phyloP scores from a whole-genome alignment of 2,329 filamentous ascomycete genomes.

The Diaporthe eres region DNA sequence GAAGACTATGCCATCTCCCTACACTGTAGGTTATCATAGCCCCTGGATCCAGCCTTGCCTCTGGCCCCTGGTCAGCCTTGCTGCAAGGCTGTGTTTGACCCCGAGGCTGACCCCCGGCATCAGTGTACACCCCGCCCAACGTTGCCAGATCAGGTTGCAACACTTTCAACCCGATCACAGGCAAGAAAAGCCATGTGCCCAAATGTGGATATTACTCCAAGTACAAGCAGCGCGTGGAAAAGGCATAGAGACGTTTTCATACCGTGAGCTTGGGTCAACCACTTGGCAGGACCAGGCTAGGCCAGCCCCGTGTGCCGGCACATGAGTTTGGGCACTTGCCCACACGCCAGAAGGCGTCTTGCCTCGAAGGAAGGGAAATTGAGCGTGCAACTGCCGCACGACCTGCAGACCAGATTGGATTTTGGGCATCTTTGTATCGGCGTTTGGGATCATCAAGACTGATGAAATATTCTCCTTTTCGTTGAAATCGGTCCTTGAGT shows the following conservation, averaged over 20 bases:
- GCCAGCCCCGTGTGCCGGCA: neutral
- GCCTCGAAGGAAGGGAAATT: neutral
- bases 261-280: neutral
- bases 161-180: conserved; percentile 84
- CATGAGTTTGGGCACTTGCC: conserved; percentile 20
- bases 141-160: conserved; percentile 86
- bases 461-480: neutral
- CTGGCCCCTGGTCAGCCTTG: conserved; percentile 28
- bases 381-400: neutral
- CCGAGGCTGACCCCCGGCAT: conserved; percentile 29
- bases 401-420: neutral
- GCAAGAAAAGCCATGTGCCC: conserved; percentile 78
- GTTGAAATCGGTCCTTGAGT: neutral
- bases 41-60: conserved; percentile 44
- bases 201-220: conserved; percentile 81
- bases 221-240: conserved; percentile 65
- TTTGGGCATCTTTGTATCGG: neutral
- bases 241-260: conserved; percentile 42
- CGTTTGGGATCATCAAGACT: conserved; percentile 1
- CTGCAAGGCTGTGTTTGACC: conserved; percentile 25
- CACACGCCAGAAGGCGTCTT: neutral
- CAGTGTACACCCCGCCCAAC: conserved; percentile 89
- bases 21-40: conserved; percentile 68
- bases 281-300: conserved; percentile 28
- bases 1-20: conserved; percentile 85